Conservation (phyloP, 2,329 filamentous ascomycete species). For the Ascochyta viciae-villosae region DNA sequence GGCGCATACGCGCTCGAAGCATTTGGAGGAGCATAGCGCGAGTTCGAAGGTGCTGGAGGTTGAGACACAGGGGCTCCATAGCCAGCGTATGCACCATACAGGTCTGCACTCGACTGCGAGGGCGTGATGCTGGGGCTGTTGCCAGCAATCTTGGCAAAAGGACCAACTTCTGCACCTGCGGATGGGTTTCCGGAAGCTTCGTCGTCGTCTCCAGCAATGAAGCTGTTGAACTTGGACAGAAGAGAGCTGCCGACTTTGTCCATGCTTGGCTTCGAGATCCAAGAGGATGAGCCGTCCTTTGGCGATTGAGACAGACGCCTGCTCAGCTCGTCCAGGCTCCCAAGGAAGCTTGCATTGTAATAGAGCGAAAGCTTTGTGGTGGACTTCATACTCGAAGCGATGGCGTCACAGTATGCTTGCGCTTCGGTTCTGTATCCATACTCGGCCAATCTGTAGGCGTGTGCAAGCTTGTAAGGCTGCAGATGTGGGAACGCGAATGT, state of each 20-base stretch:
- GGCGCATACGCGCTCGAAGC: constrained; percentile 51
- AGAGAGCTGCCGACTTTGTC: constrained; percentile 92
- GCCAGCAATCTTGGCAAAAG: constrained; percentile 83
- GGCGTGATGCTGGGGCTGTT: constrained; percentile 59
- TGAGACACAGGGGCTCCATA: constrained; percentile 49
- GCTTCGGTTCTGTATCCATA: constrained; percentile 83
- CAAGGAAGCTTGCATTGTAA: constrained; percentile 77
- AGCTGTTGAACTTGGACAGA: constrained; percentile 94
- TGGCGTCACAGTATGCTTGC: constrained; percentile 88
- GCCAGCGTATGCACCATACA: constrained; percentile 73
- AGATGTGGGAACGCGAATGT: constrained; percentile 76
- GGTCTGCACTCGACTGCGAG: constrained; percentile 74
- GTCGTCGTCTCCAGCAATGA: constrained; percentile 89
- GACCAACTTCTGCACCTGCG: constrained; percentile 67
- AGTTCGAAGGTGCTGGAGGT: constrained; percentile 39
- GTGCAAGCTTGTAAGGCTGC: constrained; percentile 87
- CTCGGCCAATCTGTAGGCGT: constrained; percentile 84
- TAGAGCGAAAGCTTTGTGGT: constrained; percentile 87
- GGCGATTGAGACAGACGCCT: constrained; percentile 85
- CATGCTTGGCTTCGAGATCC: constrained; percentile 95
- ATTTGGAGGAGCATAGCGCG: constrained; percentile 49
- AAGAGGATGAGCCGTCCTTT: constrained; percentile 80
- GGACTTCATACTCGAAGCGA: constrained; percentile 75
- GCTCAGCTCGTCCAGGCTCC: constrained; percentile 81
- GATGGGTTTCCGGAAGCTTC: constrained; percentile 67